Conservation (phyloP, 1,284 basidiomycete species). For the Sutorius eximius region DNA sequence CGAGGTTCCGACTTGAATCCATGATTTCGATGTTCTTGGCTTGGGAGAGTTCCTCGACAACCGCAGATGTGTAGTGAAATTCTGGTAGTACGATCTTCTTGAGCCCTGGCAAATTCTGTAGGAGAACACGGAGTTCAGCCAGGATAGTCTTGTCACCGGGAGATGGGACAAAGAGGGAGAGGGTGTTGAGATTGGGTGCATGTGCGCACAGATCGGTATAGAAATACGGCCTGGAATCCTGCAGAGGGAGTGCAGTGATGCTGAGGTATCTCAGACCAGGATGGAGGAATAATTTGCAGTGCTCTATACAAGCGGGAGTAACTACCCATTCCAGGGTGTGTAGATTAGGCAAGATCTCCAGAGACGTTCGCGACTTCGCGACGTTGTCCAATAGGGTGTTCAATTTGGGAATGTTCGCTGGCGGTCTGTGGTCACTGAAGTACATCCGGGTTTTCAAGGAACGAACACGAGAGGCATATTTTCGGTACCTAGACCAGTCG, state of each 20-base stretch:
- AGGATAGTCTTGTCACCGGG: conserved; percentile 39
- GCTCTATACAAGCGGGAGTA: conserved; percentile 28
- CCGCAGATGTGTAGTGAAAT: conserved; percentile 46
- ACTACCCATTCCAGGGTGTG: conserved; percentile 45
- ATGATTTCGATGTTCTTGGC: conserved; percentile 45
- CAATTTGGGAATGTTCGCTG: conserved; percentile 12
- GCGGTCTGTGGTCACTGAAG: neutral
- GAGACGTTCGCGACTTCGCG: conserved; percentile 50
- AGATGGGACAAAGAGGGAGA: conserved; percentile 44
- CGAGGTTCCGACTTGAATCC: conserved; percentile 48
- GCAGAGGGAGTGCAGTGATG: conserved; percentile 18
- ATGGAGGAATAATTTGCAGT: conserved; percentile 47
- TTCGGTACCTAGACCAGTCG: conserved; percentile 58
- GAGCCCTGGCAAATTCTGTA: conserved; percentile 45
- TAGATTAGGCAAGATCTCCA: conserved; percentile 56
- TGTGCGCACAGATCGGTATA: conserved; percentile 52
- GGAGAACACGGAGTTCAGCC: conserved; percentile 38
- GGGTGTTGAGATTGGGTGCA: conserved; percentile 48
- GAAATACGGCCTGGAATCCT: conserved; percentile 31
- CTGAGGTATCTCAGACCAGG: conserved; percentile 38
- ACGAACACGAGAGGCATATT: conserved; percentile 56
- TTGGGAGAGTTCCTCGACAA: conserved; percentile 48
- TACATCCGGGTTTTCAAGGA: conserved; percentile 30
- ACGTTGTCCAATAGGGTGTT: conserved; percentile 50
- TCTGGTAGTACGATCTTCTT: conserved; percentile 51